phyloP scores from a whole-genome alignment of 306 rosid species.

The Malus sylvestris region DNA sequence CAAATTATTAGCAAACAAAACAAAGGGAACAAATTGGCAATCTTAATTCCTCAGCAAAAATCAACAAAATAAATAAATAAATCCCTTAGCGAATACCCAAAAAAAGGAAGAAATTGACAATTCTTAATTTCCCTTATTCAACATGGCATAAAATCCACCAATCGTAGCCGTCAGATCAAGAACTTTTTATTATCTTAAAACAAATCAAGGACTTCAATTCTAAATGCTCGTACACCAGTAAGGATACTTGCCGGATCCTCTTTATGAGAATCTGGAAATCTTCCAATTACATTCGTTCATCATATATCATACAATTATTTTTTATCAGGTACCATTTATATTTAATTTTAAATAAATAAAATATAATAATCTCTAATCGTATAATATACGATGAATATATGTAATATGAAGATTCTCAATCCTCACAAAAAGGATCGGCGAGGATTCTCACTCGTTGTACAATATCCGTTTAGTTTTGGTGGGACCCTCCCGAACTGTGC shows the following conservation, averaged over 20 bases:
- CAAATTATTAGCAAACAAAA: neutral
- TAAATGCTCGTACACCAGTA: too few relatives aligned
- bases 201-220: too few relatives aligned
- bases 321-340: fast-evolving
- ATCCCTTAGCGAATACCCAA: neutral
- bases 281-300: fast-evolving
- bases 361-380: too few relatives aligned
- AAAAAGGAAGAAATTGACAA: neutral
- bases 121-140: neutral
- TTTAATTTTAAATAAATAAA: too few relatives aligned
- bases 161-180: neutral
- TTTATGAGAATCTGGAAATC: fast-evolving
- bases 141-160: neutral
- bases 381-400: too few relatives aligned
- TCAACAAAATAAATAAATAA: neutral
- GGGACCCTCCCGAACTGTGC: too few relatives aligned
- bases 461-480: too few relatives aligned
- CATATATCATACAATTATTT: fast-evolving
- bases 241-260: fast-evolving
- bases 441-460: too few relatives aligned
- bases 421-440: too few relatives aligned
- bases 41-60: neutral
- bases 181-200: neutral
- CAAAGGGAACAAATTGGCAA: neutral
- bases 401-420: too few relatives aligned